Base-by-base conservation (phyloP, 2,329 filamentous ascomycete species). In the Alternaria longipes region DNA sequence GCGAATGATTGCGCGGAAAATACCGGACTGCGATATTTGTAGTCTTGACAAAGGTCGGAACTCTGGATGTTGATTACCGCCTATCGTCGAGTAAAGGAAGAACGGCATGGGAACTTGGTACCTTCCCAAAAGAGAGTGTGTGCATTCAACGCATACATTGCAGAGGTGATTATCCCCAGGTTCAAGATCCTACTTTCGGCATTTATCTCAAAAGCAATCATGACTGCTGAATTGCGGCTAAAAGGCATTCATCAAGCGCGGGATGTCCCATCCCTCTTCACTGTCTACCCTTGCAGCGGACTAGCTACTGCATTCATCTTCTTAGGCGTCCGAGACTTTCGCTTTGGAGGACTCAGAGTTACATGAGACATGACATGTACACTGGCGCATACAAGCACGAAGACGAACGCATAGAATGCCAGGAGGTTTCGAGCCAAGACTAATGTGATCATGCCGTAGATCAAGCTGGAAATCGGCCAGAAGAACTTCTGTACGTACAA, bases 381-480 rank as follows among this genome's bases (percentile, higher is more conserved):
- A 22, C 46, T 47, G 14, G 57, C 59, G 28, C 59, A 63, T n/a
- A 51, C 44, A 26, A 58, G 55, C 4, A 67, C 44, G 22, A 65
- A 3, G 5, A 54, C 40, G 41, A 64, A 65, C 7, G 58, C 60
- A 40, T 30, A 57, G 8, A 64, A 56, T 14, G 60, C 50, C 22
- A 53, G 9, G 5, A 42, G 18, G 45, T 62, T 67, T 22, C 38
- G 60, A 56, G 36, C 60, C 26, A 57, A 12, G 2, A 47, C 18
- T 30, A 67, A 18, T 9, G 49, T 54, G 4, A 46, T 40, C 34
- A 65, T 14, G 20, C 60, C 40, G 22, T 65, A 63, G 8, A 63
- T n/a, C 11, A 67, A 18, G 8, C 60, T 54, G 12, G 24, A 44
- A 11, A 62, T 28, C 16, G 61, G 60, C 65, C 60, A 67, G 26